phyloP scores from a whole-genome alignment of 116 monocot species.

The Posidonia oceanica region DNA sequence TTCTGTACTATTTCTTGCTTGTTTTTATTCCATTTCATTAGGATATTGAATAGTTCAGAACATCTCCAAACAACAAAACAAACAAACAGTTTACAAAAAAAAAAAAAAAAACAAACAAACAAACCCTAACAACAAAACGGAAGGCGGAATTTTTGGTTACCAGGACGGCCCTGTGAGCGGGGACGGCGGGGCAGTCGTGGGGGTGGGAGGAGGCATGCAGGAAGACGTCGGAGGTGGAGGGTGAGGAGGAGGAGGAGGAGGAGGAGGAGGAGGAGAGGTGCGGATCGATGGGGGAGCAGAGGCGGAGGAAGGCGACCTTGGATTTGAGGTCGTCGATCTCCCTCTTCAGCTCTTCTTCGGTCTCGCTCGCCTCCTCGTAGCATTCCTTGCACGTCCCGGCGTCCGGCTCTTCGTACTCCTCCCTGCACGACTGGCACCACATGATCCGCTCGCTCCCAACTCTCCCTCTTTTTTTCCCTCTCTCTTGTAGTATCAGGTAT shows the following conservation, averaged over 20 bases:
- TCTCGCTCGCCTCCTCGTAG: slow-evolving; percentile 99
- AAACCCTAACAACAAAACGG: background rate
- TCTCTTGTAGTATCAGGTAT: background rate
- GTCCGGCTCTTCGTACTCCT: slow-evolving; percentile 49
- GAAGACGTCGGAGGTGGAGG: slow-evolving; percentile 22
- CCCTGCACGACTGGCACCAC: slow-evolving; percentile 87
- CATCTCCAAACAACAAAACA: too few species aligned
- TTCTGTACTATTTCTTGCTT: too few species aligned
- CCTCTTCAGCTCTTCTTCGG: slow-evolving; percentile 94
- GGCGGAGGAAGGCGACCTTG: slow-evolving; percentile 83
- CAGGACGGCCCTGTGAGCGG: slow-evolving; percentile 73
- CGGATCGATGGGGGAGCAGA: slow-evolving; percentile 34
- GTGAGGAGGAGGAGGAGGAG: slow-evolving; percentile 12
- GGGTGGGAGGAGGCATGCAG: slow-evolving; percentile 19
- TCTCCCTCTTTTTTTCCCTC: background rate
- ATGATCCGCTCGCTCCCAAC: slow-evolving; percentile 17
- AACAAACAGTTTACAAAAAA: background rate
- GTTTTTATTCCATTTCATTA: too few species aligned
- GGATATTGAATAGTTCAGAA: too few species aligned
- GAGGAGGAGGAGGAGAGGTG: slow-evolving; percentile 11
- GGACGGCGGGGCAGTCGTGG: slow-evolving; percentile 31
- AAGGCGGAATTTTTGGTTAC: slow-evolving; percentile 18
- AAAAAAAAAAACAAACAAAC: background rate
- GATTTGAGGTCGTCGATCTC: slow-evolving; percentile 97
- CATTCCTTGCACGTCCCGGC: slow-evolving; percentile 92